Evolutionary conservation across 2,329 filamentous ascomycete genomes (phyloP), one percentile per base, ranked within the genome.

Genomic region (Pyrenochaeta sp.): DNA sequence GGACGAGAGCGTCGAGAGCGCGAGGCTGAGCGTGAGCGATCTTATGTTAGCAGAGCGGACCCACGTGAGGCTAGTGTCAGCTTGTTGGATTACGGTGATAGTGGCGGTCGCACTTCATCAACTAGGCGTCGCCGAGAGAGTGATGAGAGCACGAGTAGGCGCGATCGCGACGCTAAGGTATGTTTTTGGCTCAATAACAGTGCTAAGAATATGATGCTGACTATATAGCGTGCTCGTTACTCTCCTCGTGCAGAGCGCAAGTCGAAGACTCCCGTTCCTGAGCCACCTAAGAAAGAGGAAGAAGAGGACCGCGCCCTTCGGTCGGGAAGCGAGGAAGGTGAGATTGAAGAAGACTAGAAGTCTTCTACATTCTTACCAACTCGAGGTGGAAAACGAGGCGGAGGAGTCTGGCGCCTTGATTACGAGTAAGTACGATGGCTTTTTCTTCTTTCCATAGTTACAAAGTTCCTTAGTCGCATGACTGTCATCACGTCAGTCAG

Each of bases 241-340:
- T 79, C 79, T 50, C 77, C 78, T 42, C 83, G 82, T 67, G 83
- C 82, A 73, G 86, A 89, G 48, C 72, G 83, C 72, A 85, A 83
- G 74, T 84, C 83, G 76, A 88, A 83, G 77, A 85, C 85, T 49
- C 85, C 86, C 42, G 61, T 75, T 52, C 72, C 73, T 39, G 71
- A 72, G 50, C 64, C 70, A 19, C 54, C 67, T 48, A 81, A 83
- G 65, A 63, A 63, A 40, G 58, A 61, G 55, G 80, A 86, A 59
- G 88, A 86, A 58, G 88, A 91, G 64, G 88, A 91, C 61, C 82
- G 87, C 50, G 82, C 84, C 54, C 83, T 93, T 54, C 89, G 91
- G 71, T 94, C 91, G 58, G 95, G 95, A 52, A 97, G 93, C 73
- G 95, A 99, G 80, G 95, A 99, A 79, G 95, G 95, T 51, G 95